Percentiles rank a stretch among this genome's conserved stretches.
These are phyloP conservation scores for Deinandra increscens DNA, from an alignment of 129 eudicot genomes.

Conservation along the genomic window DNA sequence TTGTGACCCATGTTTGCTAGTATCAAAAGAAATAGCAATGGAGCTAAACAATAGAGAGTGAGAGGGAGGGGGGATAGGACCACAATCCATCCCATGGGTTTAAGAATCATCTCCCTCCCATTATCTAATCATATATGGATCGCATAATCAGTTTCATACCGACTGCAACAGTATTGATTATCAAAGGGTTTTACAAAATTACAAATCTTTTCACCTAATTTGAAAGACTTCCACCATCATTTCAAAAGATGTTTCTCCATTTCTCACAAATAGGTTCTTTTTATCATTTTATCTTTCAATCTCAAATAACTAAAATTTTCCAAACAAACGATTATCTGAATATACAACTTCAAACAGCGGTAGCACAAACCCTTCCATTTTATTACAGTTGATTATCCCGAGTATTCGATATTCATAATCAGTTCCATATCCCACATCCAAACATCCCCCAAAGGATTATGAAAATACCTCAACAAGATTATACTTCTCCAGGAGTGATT, in stretches of 20 bases:
- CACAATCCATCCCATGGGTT: not conserved
- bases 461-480: slow-evolving; percentile 67
- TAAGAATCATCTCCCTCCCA: too few species aligned
- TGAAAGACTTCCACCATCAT: not conserved
- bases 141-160: too few species aligned
- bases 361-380: not conserved
- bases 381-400: not conserved
- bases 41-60: not conserved
- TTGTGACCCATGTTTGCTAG: not conserved
- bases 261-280: not conserved
- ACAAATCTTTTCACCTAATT: not conserved
- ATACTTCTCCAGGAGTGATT: slow-evolving; percentile 62
- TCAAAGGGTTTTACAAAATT: not conserved
- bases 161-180: too few species aligned
- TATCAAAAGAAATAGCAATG: not conserved
- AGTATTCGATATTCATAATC: not conserved
- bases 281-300: not conserved
- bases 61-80: not conserved
- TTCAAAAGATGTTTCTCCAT: not conserved
- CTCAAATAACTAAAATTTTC: not conserved
- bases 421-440: not conserved
- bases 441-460: not conserved
- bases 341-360: not conserved
- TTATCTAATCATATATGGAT: too few species aligned
- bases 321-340: not conserved